Evolutionary conservation across 2,329 filamentous ascomycete species (phyloP).

Genomic region (Penicillium janthinellum): DNA sequence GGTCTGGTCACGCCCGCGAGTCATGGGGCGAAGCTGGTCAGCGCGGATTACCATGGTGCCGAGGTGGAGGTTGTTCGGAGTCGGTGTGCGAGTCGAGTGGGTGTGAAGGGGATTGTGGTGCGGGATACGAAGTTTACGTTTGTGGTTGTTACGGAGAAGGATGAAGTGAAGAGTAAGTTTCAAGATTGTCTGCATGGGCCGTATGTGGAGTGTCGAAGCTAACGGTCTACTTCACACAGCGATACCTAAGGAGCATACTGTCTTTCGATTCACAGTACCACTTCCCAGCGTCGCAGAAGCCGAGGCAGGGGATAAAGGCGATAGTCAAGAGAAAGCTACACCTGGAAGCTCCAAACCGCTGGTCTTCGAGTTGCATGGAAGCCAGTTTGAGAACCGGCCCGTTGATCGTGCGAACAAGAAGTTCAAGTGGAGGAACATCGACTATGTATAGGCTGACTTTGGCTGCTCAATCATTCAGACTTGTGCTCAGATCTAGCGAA

Average conservation of each 20-base stretch:
- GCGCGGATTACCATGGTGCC: constrained; percentile 90
- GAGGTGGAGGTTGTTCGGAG: constrained; percentile 80
- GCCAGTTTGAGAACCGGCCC: constrained; percentile 80
- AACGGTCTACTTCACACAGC: constrained; percentile 40
- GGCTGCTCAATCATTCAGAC: not conserved
- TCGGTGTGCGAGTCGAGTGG: constrained; percentile 77
- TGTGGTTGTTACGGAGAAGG: constrained; percentile 73
- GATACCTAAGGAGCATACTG: constrained; percentile 85
- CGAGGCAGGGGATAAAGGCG: constrained; percentile 21
- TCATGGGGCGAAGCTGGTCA: constrained; percentile 65
- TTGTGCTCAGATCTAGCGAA: not conserved
- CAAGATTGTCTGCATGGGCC: not conserved
- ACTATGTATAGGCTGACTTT: constrained; percentile 54
- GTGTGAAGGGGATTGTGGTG: constrained; percentile 81
- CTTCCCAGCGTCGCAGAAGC: constrained; percentile 33
- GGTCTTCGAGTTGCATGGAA: constrained; percentile 82
- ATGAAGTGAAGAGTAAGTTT: constrained; percentile 67
- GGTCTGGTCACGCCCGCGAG: constrained; percentile 57
- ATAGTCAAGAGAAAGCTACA: constrained; percentile 38
- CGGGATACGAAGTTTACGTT: constrained; percentile 85
- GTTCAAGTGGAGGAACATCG: constrained; percentile 81
- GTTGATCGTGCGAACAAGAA: constrained; percentile 87
- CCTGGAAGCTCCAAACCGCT: constrained; percentile 40
- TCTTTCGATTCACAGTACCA: constrained; percentile 76
- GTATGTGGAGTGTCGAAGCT: not conserved